Base-by-base conservation (phyloP, 2,329 filamentous ascomycete genomes). In the Diaporthe longicolla region DNA sequence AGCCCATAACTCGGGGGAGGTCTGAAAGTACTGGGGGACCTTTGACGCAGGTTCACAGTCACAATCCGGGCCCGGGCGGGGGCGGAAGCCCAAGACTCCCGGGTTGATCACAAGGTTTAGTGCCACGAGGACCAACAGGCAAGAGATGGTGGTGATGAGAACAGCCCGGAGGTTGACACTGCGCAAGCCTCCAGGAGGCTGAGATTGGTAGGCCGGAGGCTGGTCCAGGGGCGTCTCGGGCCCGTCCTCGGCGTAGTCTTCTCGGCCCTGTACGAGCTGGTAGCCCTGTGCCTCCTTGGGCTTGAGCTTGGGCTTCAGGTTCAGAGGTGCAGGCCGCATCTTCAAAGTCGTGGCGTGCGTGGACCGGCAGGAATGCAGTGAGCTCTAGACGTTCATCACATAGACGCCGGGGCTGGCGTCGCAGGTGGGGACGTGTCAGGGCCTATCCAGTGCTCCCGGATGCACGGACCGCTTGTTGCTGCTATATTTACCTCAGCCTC, bases 11-110 rank as follows among this genome's bases (percentile, higher is more conserved):
- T 92, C 85, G 4, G 90, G 89, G 32, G 84, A 85, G 0, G 90
- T 92, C 80, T 91, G 89, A 78, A 91, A 92, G 80, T 92, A 90
- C 79, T 92, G 88, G 32, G 91, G 90, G 61, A 91, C 86, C 54
- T 85, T 83, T 71, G 79, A 76, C 13, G 70, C 72, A 9, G 74
- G 58, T 9, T n/a, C 21, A 48, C 74, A 74, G 71, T 50, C 59
- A 35, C 71, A 74, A 45, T 37, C 63, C 19, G 61, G 63, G 58
- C 68, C 66, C 19, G 54, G 35, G 74, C 65, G 43, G 43, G 70
- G 19, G 70, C 69, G 48, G 76, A 54, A 45, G 32, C 65, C 63
- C 76, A 65, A n/a, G 59, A 73, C 52, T 21, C 74, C 74, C 59
- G 75, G 78, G 59, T 77, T 76, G 65, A 71, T 68, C 26, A 76